Conservation (phyloP, 441 rosid genomes). For the Gossypium davidsonii region DNA sequence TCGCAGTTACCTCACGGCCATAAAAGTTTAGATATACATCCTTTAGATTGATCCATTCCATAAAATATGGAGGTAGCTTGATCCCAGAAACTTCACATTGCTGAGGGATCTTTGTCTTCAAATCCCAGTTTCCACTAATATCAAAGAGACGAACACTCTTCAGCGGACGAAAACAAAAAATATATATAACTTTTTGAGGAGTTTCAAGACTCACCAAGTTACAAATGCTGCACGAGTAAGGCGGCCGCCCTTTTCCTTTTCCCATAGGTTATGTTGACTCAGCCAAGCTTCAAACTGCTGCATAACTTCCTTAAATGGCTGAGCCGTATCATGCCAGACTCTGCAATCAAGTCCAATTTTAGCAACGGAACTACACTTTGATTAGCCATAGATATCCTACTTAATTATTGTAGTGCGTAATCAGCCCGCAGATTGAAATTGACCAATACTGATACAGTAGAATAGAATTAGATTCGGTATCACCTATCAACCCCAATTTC, state of each 20-base stretch:
- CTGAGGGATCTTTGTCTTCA: conserved; percentile 82
- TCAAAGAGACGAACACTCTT: conserved; percentile 15
- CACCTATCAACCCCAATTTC: conserved; percentile 89
- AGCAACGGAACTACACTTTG: not conserved
- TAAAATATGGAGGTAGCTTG: conserved; percentile 71
- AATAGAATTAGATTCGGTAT: not conserved
- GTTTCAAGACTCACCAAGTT: conserved; percentile 57
- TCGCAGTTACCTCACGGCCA: conserved; percentile 44
- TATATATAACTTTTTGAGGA: not conserved
- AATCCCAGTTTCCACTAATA: conserved; percentile 89
- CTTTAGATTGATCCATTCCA: conserved; percentile 91
- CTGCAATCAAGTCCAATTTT: conserved; percentile 34
- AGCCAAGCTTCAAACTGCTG: conserved; percentile 85
- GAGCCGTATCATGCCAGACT: conserved; percentile 94
- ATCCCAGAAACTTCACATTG: conserved; percentile 66
- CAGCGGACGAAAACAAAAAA: conserved; percentile 10
- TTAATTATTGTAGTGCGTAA: not conserved
- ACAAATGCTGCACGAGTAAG: conserved; percentile 75
- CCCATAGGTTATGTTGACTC: conserved; percentile 57
- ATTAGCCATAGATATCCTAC: not conserved
- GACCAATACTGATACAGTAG: not conserved
- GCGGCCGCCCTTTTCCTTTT: conserved; percentile 37
- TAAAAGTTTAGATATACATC: conserved; percentile 77
- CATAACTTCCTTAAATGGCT: conserved; percentile 67
- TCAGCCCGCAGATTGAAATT: not conserved